These are phyloP conservation scores for Trametes elegans DNA, from an alignment of 768 basidiomycete genomes.

Conservation along the genomic window DNA sequence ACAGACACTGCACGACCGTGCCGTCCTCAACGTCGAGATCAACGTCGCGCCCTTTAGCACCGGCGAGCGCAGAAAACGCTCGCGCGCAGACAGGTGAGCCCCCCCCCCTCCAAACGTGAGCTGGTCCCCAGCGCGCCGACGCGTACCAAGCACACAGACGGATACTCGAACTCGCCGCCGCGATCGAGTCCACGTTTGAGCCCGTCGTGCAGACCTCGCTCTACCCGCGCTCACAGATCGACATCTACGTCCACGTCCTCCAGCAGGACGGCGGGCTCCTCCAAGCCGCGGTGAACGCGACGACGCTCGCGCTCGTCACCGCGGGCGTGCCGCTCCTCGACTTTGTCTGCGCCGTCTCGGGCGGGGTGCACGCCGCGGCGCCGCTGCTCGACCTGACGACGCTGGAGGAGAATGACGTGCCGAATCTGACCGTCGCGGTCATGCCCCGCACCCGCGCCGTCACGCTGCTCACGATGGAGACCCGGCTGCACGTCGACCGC, in stretches of 20 bases:
- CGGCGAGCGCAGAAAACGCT: conserved; percentile 71
- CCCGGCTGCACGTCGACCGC: conserved; percentile 86
- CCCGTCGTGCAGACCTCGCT: conserved; percentile 88
- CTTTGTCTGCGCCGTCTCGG: conserved; percentile 85
- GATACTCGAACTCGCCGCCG: conserved; percentile 79
- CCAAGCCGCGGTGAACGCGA: conserved; percentile 85
- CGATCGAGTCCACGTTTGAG: conserved; percentile 93
- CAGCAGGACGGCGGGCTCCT: conserved; percentile 89
- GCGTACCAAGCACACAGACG: conserved; percentile 49
- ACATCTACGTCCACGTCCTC: conserved; percentile 88
- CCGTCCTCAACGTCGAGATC: conserved; percentile 87
- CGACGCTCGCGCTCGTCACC: conserved; percentile 85
- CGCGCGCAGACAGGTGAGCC: conserved; percentile 84
- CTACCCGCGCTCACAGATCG: conserved; percentile 91
- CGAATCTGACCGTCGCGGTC: conserved; percentile 83
- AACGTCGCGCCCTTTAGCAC: conserved; percentile 85
- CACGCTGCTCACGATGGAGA: conserved; percentile 90
- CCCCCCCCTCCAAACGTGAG: not conserved
- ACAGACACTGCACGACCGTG: conserved; percentile 82
- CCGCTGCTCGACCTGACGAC: conserved; percentile 86
- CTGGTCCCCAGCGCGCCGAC: not conserved
- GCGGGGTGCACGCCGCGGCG: conserved; percentile 75
- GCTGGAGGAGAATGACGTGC: conserved; percentile 89
- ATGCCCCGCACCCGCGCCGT: conserved; percentile 87
- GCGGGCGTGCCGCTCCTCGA: conserved; percentile 91